A percentile compares a stretch with the other conserved stretches of the same genome.
These are phyloP conservation scores for Papiliotrema fonsecae DNA, from an alignment of 1,284 basidiomycete species.

Conservation along the genomic window DNA sequence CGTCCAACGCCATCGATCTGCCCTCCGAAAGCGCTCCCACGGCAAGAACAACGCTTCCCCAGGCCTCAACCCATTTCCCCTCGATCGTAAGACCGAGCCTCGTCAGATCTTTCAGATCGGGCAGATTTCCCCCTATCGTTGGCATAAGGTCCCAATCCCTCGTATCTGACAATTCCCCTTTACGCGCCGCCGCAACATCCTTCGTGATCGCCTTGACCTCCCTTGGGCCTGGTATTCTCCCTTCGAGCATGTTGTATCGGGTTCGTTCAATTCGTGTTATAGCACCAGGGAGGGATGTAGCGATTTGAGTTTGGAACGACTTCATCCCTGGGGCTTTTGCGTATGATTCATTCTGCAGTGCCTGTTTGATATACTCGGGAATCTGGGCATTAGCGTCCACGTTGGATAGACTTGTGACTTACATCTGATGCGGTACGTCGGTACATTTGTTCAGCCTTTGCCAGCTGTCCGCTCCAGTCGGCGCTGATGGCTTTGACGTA, in stretches of 20 bases:
- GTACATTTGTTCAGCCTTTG: slow-evolving; percentile 30
- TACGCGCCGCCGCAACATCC: neutral
- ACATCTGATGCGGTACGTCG: slow-evolving; percentile 24
- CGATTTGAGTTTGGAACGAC: slow-evolving; percentile 16
- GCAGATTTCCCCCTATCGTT: slow-evolving; percentile 16
- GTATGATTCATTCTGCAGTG: slow-evolving; percentile 36
- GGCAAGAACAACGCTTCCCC: slow-evolving; percentile 5
- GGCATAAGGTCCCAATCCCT: slow-evolving; percentile 28
- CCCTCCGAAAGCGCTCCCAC: slow-evolving; percentile 1
- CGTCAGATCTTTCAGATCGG: slow-evolving; percentile 12
- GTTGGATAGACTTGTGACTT: slow-evolving; percentile 9
- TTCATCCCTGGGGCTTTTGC: slow-evolving; percentile 28
- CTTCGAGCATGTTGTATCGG: slow-evolving; percentile 9
- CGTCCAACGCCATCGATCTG: neutral
- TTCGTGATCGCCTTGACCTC: neutral
- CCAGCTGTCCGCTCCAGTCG: slow-evolving; percentile 16
- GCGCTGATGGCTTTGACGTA: slow-evolving; percentile 8
- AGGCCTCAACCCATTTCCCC: slow-evolving; percentile 12
- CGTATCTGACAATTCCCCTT: slow-evolving; percentile 10
- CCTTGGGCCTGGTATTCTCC: neutral
- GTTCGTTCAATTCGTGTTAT: slow-evolving; percentile 22
- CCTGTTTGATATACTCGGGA: slow-evolving; percentile 36
- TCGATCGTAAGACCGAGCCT: slow-evolving; percentile 4
- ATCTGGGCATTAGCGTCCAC: slow-evolving; percentile 18
- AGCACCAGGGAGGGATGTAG: slow-evolving; percentile 16